Base-by-base conservation (phyloP, 805 yeast species). In the Zygosaccharomyces kombuchaensis region DNA sequence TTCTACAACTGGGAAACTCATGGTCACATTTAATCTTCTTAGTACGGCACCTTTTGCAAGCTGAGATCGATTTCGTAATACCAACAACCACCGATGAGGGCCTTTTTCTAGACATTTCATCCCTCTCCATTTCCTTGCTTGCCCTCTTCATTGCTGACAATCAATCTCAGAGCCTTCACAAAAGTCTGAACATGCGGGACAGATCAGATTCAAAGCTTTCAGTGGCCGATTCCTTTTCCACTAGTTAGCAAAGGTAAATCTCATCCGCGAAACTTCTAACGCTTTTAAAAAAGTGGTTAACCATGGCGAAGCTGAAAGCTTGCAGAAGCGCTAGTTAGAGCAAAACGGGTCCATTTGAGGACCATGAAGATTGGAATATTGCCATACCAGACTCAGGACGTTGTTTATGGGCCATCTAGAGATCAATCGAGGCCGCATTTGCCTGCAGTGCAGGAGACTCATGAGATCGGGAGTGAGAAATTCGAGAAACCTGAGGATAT, bases 21-120 rank as follows among this genome's bases (percentile, higher is more conserved):
- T 81, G 72, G n/a, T 79, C 76, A 60, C 87, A 82, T 52, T 78
- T 79, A 48, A 80, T 74, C 63, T 81, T 81, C 60, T 77, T 79
- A 56, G 79, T 60, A 13, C 96, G 76, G 57, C 96, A 89, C 45
- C 96, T 69, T 56, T 84, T 84, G 60, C 96, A 89, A 1, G 96
- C 95, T 0, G 87, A 77, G n/a, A 84, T 81, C 0, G 87, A 73
- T 43, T 89, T 68, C 2, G 87, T 73, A 16, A 80, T 71, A 3
- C 77, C 76, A 13, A 71, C 58, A 29, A 64, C 45, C 4, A 49
- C 51, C 6, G 55, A 48, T 1, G 57, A 47, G 5, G 57, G 54
- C 32, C 56, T 35, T 46, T 48, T 51, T 17, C 40, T 36, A 13
- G 36, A 21, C 12, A 32, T 23, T 19, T 41, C 31, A 16, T 40